These are phyloP conservation scores for Aureobasidium subglaciale DNA, from an alignment of 2,329 filamentous ascomycete genomes.

Conservation along the genomic window DNA sequence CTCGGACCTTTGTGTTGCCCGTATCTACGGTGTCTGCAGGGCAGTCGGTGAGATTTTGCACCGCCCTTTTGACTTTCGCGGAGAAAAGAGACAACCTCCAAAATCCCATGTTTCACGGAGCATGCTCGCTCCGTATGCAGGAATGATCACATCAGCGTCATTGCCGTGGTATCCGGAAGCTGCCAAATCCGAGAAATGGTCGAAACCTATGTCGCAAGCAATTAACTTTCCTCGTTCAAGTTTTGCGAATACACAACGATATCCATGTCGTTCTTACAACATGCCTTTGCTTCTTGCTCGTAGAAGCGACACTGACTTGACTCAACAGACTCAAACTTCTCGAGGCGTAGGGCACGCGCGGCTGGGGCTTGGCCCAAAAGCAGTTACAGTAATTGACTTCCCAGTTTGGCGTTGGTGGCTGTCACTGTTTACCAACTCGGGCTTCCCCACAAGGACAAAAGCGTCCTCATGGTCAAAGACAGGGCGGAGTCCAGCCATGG, in stretches of 20 bases:
- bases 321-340: not conserved
- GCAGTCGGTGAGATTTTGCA: slow-evolving; percentile 1
- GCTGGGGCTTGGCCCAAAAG: slow-evolving; percentile 5
- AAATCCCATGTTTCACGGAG: not conserved
- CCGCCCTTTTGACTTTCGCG: slow-evolving; percentile 3
- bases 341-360: not conserved
- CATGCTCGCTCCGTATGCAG: not conserved
- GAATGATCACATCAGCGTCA: slow-evolving; percentile 11
- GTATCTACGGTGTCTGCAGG: not conserved
- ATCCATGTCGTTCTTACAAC: not conserved
- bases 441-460: slow-evolving; percentile 1
- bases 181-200: not conserved
- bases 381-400: not conserved
- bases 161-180: slow-evolving; percentile 2
- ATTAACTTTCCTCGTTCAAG: not conserved
- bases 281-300: not conserved
- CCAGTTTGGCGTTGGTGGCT: slow-evolving; percentile 1
- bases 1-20: slow-evolving; percentile 9
- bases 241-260: not conserved
- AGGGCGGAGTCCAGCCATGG: slow-evolving; percentile 2
- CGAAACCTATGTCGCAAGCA: not conserved
- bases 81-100: not conserved
- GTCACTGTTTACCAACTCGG: slow-evolving; percentile 7
- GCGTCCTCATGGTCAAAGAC: not conserved
- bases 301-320: not conserved